A percentile compares a stretch with the other conserved stretches of the same genome.
Conservation (phyloP, 768 basidiomycete genomes). For the Mycena chlorophos region DNA sequence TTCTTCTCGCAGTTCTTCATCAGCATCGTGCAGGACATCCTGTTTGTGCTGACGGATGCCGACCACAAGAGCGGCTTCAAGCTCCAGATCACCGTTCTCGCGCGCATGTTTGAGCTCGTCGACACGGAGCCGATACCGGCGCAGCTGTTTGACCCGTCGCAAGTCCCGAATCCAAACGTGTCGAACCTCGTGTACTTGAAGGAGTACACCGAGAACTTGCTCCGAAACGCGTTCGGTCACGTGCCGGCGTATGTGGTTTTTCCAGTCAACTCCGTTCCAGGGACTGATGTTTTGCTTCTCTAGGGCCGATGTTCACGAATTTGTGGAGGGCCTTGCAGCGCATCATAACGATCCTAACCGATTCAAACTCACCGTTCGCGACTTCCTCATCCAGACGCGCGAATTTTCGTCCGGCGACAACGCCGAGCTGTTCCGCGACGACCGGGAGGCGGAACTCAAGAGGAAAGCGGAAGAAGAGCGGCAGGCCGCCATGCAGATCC, state of each 20-base stretch:
- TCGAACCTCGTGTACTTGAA: slow-evolving; percentile 79
- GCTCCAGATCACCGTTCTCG: slow-evolving; percentile 85
- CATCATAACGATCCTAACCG: slow-evolving; percentile 77
- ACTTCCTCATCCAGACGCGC: slow-evolving; percentile 96
- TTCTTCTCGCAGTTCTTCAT: slow-evolving; percentile 98
- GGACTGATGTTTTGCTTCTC: slow-evolving; percentile 1
- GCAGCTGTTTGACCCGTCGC: slow-evolving; percentile 80
- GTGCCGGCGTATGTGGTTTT: slow-evolving; percentile 67
- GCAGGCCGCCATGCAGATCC: slow-evolving; percentile 87
- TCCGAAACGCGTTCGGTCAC: slow-evolving; percentile 92
- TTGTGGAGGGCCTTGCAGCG: slow-evolving; percentile 66
- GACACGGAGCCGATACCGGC: slow-evolving; percentile 76
- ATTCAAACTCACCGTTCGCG: slow-evolving; percentile 92
- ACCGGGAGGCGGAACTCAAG: slow-evolving; percentile 86
- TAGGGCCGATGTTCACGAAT: slow-evolving; percentile 48
- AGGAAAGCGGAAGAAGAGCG: slow-evolving; percentile 80
- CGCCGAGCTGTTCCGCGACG: slow-evolving; percentile 87
- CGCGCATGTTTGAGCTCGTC: slow-evolving; percentile 89
- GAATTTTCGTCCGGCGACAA: slow-evolving; percentile 92
- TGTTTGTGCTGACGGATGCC: slow-evolving; percentile 95
- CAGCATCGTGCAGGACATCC: slow-evolving; percentile 89
- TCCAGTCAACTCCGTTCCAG: too few species aligned
- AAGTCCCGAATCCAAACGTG: slow-evolving; percentile 66
- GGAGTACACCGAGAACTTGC: slow-evolving; percentile 81
- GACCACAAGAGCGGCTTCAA: slow-evolving; percentile 99